Conservation (phyloP, 2,329 filamentous ascomycete species). For the Fusarium sp. region DNA sequence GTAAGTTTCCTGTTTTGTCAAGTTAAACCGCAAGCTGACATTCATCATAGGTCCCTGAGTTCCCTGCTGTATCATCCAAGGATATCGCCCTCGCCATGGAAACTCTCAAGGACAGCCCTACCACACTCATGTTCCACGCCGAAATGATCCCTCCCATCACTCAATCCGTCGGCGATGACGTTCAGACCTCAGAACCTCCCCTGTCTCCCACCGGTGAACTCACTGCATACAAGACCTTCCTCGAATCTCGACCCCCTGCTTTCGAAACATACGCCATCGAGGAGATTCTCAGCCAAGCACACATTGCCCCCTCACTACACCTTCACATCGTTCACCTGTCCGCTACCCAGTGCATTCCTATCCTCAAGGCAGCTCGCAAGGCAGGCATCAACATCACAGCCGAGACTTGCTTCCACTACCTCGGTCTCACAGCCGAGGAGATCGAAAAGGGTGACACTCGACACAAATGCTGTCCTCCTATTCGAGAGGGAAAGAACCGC, state of each 20-base stretch:
- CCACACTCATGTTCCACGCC: constrained; percentile 98
- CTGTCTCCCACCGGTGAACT: constrained; percentile 76
- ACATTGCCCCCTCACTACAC: constrained; percentile 80
- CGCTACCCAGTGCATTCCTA: constrained; percentile 85
- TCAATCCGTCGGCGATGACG: constrained; percentile 79
- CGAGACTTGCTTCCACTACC: constrained; percentile 96
- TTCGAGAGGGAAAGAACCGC: constrained; percentile 82
- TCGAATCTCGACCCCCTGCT: constrained; percentile 85
- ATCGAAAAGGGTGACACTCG: constrained; percentile 87
- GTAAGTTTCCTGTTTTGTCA: constrained; percentile 61
- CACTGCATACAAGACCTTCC: constrained; percentile 86
- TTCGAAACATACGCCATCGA: constrained; percentile 94
- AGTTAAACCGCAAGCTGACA: constrained; percentile 17
- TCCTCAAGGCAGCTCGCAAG: constrained; percentile 77
- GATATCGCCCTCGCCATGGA: constrained; percentile 85
- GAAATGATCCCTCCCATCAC: constrained; percentile 95
- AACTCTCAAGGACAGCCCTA: constrained; percentile 81
- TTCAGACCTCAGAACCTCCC: constrained; percentile 75
- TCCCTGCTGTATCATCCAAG: constrained; percentile 83
- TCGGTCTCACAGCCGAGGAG: constrained; percentile 83
- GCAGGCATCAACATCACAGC: constrained; percentile 86
- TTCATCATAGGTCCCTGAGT: constrained; percentile 81
- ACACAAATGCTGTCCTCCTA: constrained; percentile 95
- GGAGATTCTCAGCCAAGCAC: constrained; percentile 83
- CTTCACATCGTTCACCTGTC: constrained; percentile 95